Conservation (phyloP, 331 rosid genomes). For the Arachis monticola region DNA sequence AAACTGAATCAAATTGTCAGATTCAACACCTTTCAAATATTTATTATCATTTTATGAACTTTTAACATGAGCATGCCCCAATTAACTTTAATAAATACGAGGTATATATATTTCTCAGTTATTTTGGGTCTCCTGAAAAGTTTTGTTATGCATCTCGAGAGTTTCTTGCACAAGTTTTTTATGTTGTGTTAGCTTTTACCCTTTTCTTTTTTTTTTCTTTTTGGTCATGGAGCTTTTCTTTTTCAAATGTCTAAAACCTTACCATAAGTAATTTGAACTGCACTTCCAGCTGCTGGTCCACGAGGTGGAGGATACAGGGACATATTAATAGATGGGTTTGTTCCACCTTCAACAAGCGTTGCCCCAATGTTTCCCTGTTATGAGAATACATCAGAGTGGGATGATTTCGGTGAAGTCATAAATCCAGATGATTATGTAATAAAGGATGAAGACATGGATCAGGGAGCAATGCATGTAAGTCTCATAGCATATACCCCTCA, state of each 20-base stretch:
- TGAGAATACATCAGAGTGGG: slow-evolving; percentile 87
- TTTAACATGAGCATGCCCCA: slow-evolving; percentile 11
- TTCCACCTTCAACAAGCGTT: slow-evolving; percentile 81
- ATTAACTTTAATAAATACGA: slow-evolving; percentile 6
- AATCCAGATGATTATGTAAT: slow-evolving; percentile 97
- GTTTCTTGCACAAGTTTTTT: background rate
- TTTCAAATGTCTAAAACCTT: background rate
- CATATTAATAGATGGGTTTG: slow-evolving; percentile 86
- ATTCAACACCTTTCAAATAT: background rate
- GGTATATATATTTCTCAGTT: slow-evolving; percentile 1
- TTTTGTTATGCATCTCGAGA: background rate
- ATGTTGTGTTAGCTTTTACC: slow-evolving; percentile 20
- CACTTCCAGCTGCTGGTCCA: slow-evolving; percentile 57
- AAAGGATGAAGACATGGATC: slow-evolving; percentile 95
- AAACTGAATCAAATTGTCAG: slow-evolving; percentile 12
- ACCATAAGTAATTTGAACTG: slow-evolving; percentile 38
- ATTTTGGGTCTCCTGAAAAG: background rate
- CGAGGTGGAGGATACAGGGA: slow-evolving; percentile 66
- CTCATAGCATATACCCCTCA: slow-evolving; percentile 34
- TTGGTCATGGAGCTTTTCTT: background rate
- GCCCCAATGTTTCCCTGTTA: slow-evolving; percentile 93
- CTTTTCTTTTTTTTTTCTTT: background rate
- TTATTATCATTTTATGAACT: slow-evolving; percentile 22
- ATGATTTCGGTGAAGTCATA: slow-evolving; percentile 97
- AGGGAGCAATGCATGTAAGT: slow-evolving; percentile 60